Conservation (phyloP, 768 basidiomycete species). For the Leccinum aurantiacum region DNA sequence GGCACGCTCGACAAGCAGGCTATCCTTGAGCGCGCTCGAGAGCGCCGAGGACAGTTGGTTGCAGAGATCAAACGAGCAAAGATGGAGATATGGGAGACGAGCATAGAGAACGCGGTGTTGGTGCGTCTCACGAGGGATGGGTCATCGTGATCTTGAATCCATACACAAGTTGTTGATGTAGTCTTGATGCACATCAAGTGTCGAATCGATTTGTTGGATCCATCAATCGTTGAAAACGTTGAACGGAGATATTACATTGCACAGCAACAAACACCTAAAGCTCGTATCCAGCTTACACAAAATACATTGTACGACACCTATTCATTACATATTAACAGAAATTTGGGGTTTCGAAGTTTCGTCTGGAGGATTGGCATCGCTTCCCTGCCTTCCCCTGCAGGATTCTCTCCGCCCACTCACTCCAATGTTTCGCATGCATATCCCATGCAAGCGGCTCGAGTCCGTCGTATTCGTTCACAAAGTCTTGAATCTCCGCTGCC, state of each 20-base stretch:
- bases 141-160: slow-evolving; percentile 1
- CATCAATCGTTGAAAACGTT: too few species aligned
- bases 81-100: slow-evolving; percentile 71
- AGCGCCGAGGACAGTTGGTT: slow-evolving; percentile 50
- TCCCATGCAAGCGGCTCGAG: slow-evolving; percentile 21
- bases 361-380: slow-evolving; percentile 16
- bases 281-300: slow-evolving; percentile 22
- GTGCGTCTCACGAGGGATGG: slow-evolving; percentile 43
- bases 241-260: neutral
- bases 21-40: slow-evolving; percentile 52
- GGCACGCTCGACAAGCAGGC: slow-evolving; percentile 37
- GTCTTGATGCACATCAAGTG: neutral
- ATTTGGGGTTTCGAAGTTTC: slow-evolving; percentile 10
- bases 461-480: slow-evolving; percentile 23
- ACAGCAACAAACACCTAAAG: neutral
- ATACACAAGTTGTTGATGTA: neutral
- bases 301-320: slow-evolving; percentile 21
- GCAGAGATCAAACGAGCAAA: slow-evolving; percentile 60
- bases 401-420: slow-evolving; percentile 15
- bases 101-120: slow-evolving; percentile 67
- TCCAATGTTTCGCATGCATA: slow-evolving; percentile 19
- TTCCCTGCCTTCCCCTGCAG: slow-evolving; percentile 8
- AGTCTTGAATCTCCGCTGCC: slow-evolving; percentile 34
- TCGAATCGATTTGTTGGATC: neutral
- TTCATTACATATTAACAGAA: slow-evolving; percentile 13